Evolutionary conservation across 1,284 basidiomycete species (phyloP), one percentile per base, ranked within the genome.

Genomic region (Heterobasidion annosum): DNA sequence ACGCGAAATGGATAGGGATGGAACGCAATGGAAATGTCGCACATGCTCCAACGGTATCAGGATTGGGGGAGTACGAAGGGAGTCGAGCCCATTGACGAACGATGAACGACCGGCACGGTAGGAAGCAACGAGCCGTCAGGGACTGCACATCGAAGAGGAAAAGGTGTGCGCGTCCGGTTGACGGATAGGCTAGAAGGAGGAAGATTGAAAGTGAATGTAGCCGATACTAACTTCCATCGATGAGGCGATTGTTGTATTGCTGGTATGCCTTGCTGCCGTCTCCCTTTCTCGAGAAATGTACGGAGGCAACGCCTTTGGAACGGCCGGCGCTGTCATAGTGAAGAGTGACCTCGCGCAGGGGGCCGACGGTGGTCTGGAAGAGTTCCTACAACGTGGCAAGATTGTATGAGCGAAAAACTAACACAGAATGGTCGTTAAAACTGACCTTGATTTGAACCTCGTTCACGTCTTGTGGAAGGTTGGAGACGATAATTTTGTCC

Each of bases 221-320:
- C 75, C 75, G 82, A 80, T 86, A 97, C 95, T 94, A 90, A 98
- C 95, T 97, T 78, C 94, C 93, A 86, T 99, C 96, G 82, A 99
- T 96, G 76, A 99, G 87, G 69, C 96, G 88, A 76, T 94, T 93
- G 82, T 99, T 93, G 81, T 98, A 99, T 64, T 93, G 83, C 61
- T 88, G 79, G 73, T 88, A 96, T 5, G 96, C 96, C 77, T 90
- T 93, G 69, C 83, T 85, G 56, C 89, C 96, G 65, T 97, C 93
- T 55, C 93, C 93, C 64, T 85, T 85, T 64, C 83, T 85, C 66
- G 80, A 77, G 79, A 98, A 98, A 61, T 86, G 79, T 59, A 99
- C 88, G 10, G 88, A 85, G 46, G 94, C 94, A 57, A 87, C 77
- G 57, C 96, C 96, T 64, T 94, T 97, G 48, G 91, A 94, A 65